phyloP scores from a whole-genome alignment of 2,329 filamentous ascomycete genomes.

The Nigrospora oryzae region DNA sequence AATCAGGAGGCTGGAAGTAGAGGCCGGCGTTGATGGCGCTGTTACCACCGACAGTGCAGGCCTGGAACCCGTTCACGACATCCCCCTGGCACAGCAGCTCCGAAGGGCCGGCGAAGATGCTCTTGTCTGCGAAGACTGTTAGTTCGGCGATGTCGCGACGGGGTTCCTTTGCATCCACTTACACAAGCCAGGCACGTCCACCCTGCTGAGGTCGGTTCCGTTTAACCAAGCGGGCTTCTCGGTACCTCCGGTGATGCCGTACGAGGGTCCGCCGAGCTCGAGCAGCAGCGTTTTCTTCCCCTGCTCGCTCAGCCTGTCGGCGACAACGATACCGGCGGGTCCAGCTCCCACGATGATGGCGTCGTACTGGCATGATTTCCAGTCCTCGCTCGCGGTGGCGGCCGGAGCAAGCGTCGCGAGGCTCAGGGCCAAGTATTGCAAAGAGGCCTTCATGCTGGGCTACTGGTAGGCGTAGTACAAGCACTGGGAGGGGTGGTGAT shows the following conservation, averaged over 20 bases:
- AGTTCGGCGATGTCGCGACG: neutral
- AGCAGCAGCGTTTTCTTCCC: constrained; percentile 42
- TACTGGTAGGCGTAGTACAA: neutral
- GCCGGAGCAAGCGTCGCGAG: neutral
- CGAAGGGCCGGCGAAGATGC: constrained; percentile 34
- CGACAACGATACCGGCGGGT: constrained; percentile 42
- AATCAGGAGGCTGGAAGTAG: constrained; percentile 42
- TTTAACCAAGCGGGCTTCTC: constrained; percentile 38
- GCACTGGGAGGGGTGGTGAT: neutral
- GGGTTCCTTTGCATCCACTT: constrained; percentile 7
- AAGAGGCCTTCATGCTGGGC: constrained; percentile 2
- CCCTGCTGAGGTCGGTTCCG: constrained; percentile 36
- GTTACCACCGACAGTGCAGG: constrained; percentile 41
- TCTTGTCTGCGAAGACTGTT: constrained; percentile 25
- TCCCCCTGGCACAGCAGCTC: constrained; percentile 30
- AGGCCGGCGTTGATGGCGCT: constrained; percentile 46
- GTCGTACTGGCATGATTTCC: constrained; percentile 18
- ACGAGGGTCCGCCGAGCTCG: constrained; percentile 41
- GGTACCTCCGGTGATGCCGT: constrained; percentile 37
- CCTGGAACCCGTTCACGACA: constrained; percentile 32
- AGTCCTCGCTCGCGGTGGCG: constrained; percentile 6
- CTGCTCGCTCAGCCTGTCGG: constrained; percentile 40
- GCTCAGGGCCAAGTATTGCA: neutral
- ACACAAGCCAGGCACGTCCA: constrained; percentile 44
- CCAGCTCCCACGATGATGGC: constrained; percentile 39